These are phyloP conservation scores for Streptanthus diversifolius DNA, from an alignment of 345 rosid genomes.

Conservation along the genomic window DNA sequence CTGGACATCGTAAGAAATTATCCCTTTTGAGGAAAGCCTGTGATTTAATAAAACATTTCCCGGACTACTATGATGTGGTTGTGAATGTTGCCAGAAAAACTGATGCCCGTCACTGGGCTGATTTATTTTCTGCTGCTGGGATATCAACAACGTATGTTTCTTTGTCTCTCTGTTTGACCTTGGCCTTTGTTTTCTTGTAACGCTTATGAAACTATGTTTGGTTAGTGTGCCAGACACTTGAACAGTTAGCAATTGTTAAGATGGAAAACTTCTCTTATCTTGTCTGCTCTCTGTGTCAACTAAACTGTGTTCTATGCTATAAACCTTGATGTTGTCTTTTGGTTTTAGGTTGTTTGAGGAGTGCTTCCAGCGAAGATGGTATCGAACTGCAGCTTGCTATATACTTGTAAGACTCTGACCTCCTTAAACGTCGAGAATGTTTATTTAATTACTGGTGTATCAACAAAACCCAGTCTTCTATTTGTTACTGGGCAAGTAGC, in stretches of 20 bases:
- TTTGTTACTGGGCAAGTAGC: constrained; percentile 2
- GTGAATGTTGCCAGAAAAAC: constrained; percentile 99
- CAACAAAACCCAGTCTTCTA: neutral
- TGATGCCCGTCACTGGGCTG: constrained; percentile 99
- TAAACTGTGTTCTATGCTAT: constrained; percentile 6
- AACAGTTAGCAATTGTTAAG: neutral
- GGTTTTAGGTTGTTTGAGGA: constrained; percentile 83
- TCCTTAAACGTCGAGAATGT: constrained; percentile 18
- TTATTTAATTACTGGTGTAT: neutral
- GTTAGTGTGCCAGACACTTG: neutral
- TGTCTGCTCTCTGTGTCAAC: neutral
- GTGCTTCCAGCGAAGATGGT: constrained; percentile 98
- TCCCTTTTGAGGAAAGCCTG: constrained; percentile 91
- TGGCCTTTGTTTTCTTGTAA: neutral
- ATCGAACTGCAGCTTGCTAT: constrained; percentile 97
- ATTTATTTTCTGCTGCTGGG: constrained; percentile 92
- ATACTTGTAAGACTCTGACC: constrained; percentile 65
- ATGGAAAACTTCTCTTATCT: neutral
- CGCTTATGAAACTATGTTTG: neutral
- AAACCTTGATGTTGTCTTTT: constrained; percentile 18
- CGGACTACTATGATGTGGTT: constrained; percentile 89
- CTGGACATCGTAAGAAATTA: constrained; percentile 35
- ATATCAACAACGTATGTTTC: constrained; percentile 86
- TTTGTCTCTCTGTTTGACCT: neutral
- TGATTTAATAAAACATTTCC: constrained; percentile 77